These are phyloP conservation scores for Tephrocybe sp. DNA, from an alignment of 768 basidiomycete genomes.

Conservation along the genomic window DNA sequence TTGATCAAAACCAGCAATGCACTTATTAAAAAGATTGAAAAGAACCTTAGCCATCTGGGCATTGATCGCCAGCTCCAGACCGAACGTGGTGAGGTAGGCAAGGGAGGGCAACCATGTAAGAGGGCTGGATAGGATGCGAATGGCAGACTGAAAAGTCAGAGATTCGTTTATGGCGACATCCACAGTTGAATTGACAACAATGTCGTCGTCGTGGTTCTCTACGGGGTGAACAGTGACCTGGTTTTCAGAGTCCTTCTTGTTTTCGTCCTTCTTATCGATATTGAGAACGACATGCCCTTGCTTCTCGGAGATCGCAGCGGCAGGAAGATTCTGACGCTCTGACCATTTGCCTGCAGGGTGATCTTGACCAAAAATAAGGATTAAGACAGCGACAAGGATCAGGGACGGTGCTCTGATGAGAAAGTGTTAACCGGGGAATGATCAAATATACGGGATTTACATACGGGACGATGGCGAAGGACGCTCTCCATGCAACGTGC, in stretches of 20 bases:
- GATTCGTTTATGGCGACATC: constrained; percentile 47
- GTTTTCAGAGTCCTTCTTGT: neutral
- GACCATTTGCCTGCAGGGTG: constrained; percentile 56
- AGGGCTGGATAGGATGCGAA: constrained; percentile 36
- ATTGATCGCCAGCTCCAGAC: constrained; percentile 58
- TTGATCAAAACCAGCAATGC: constrained; percentile 39
- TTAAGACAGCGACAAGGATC: constrained; percentile 38
- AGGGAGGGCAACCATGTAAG: constrained; percentile 56
- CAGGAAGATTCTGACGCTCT: constrained; percentile 40
- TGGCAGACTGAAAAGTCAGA: constrained; percentile 33
- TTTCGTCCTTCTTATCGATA: neutral
- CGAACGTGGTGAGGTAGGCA: constrained; percentile 57
- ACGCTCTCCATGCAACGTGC: constrained; percentile 51
- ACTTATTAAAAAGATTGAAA: constrained; percentile 35
- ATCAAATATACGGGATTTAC: constrained; percentile 1
- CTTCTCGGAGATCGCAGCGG: constrained; percentile 20
- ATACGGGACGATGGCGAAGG: constrained; percentile 55
- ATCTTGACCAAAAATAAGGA: constrained; percentile 49
- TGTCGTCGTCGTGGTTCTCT: neutral
- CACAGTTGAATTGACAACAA: constrained; percentile 29
- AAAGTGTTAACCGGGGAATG: neutral
- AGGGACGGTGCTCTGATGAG: constrained; percentile 44
- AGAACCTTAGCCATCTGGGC: constrained; percentile 49
- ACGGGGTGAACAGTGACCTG: constrained; percentile 1
- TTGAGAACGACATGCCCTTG: constrained; percentile 4